Evolutionary conservation across 2,329 filamentous ascomycete species (phyloP), one percentile per base, ranked within the genome.

Genomic region (Aspergillus sp.): DNA sequence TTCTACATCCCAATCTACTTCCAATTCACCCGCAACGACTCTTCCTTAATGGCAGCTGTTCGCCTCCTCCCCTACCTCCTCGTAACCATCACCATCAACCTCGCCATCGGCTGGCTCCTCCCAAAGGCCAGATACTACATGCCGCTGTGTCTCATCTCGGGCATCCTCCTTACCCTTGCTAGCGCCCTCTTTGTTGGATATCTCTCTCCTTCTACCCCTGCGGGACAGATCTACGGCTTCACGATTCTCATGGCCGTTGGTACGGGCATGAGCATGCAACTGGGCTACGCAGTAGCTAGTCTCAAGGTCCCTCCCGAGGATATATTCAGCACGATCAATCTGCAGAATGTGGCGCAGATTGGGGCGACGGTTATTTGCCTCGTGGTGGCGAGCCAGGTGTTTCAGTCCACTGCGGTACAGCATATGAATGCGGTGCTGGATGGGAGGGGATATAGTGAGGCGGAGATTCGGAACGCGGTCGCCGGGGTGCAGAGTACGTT

Each of bases 1-100:
- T 86, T 85, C 71, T 86, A 82, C 70, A 79, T 82, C 7, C 84
- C 84, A 0, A 71, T 86, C 0, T 85, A 78, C 71, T 85, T 85
- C 68, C 80, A 83, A 59, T 86, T 85, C 66, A 76, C 76, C 0
- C 75, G 72, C 2, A 78, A 78, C 5, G 81, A 82, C 44, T 70
- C 64, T 0, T 71, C 69, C 1, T 38, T 74, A 2, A 54, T 55
- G 38, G 64, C 73, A 2, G 71, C 70, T 1, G 71, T 77, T 1
- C 71, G 71, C 1, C 64, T 77, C 0, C 64, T 76, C 8, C 74
- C 73, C 0, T 73, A 70, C 38, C 67, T 76, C 44, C 55, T 62
- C n/a, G n/a, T 72, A 3, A 51, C 66, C 8, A 66, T 75, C 15
- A 27, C 61, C 15, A 44, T 63, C 8, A 65, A 66, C 21, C 61